These are phyloP conservation scores for Heimioporus sp. DNA, from an alignment of 768 basidiomycete species.

Conservation along the genomic window DNA sequence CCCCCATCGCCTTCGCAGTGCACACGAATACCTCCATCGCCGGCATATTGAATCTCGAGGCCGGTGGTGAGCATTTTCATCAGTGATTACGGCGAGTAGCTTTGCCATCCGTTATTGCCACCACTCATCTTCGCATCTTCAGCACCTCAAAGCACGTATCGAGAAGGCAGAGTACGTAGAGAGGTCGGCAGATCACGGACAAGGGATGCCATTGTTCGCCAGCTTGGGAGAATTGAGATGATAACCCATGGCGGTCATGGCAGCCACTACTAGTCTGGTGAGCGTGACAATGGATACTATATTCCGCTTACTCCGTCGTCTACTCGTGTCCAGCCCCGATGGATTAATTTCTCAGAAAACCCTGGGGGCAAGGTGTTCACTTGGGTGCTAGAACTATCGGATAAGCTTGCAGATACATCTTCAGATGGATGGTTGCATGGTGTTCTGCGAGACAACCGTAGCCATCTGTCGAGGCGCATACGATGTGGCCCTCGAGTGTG, in stretches of 20 bases:
- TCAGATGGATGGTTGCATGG: conserved; percentile 15
- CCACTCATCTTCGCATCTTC: conserved; percentile 17
- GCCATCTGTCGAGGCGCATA: conserved; percentile 36
- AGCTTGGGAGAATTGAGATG: conserved; percentile 28
- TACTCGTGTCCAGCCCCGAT: conserved; percentile 29
- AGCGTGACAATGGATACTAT: conserved; percentile 31
- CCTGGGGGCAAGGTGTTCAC: conserved; percentile 22
- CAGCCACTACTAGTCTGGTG: conserved; percentile 11
- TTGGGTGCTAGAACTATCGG: conserved; percentile 37
- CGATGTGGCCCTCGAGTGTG: conserved; percentile 26
- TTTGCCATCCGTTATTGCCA: conserved; percentile 41
- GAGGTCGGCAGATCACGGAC: conserved; percentile 29
- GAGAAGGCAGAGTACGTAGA: conserved; percentile 21
- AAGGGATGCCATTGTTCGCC: conserved; percentile 20
- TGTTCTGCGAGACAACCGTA: conserved; percentile 36
- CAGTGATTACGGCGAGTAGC: conserved; percentile 5
- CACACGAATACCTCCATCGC: conserved; percentile 31
- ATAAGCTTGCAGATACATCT: conserved; percentile 14
- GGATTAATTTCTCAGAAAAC: conserved; percentile 12
- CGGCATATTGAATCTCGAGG: conserved; percentile 24
- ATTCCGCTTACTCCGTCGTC: conserved; percentile 33
- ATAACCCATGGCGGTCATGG: conserved; percentile 30
- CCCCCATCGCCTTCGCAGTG: conserved; percentile 25
- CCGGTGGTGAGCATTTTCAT: conserved; percentile 34
- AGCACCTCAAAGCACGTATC: conserved; percentile 29